Evolutionary conservation across 2,329 filamentous ascomycete species (phyloP), one percentile per base, ranked within the genome.

Genomic region (Aspergillus melleus): DNA sequence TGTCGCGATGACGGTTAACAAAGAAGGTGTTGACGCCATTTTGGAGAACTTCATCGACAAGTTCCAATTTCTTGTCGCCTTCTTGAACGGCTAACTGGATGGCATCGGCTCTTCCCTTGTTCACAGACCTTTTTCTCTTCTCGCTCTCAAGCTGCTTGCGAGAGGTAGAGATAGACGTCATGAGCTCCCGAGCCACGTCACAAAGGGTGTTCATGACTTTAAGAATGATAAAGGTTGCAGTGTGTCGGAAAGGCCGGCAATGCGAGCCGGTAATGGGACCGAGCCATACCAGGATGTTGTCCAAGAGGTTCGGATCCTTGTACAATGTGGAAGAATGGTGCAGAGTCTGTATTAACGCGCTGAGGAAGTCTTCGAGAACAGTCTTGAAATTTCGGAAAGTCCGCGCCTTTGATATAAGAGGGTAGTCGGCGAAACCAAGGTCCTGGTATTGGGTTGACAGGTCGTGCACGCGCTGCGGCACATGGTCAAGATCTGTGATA

Each of bases 1-100:
- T 87, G 72, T 99, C 95, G 62, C 95, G 90, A 75, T 98, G 99
- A 52, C 95, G 88, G 76, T 99, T 94, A 30, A 97, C 90, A 72
- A 96, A 99, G 51, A 98, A 88, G 2, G 91, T 90, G 67, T 96
- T 90, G 71, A 98, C 96, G 68, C 92, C 91, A 66, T 96, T 92
- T 66, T 89, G 89, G 59, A 98, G 87, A 61, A 88, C 83, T 30
- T 85, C 84, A 64, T 91, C 88, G 55, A 92, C 86, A 12, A 84
- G 80, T 60, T 91, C 88, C 36, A 91, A 84, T 70, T 88, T 88
- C 62, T 86, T 80, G 64, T 88, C 88, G 39, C 88, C 87, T 64
- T 92, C 86, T 49, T 89, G 83, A 44, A 94, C 82, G 57, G 87
- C 89, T 47, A 85, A 82, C 71, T 96, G 86, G 24, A 95, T 87